Percentiles rank a stretch among this genome's conserved stretches.
phyloP scores from a whole-genome alignment of 2,329 filamentous ascomycete species.

The Epichloe coenophiala region DNA sequence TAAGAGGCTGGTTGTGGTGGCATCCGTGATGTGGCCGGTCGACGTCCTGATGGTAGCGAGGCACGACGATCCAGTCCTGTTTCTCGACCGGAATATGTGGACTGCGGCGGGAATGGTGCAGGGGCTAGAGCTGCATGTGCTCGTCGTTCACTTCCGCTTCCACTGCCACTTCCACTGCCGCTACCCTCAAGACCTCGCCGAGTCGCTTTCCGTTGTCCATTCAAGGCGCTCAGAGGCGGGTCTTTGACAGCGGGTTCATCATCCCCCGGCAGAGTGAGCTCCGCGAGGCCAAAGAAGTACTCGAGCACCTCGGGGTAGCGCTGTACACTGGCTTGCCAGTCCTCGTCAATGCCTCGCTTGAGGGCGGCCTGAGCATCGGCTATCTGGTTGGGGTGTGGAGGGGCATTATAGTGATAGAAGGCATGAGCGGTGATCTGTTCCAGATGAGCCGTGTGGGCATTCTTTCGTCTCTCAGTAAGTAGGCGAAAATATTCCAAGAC shows the following conservation, averaged over 20 bases:
- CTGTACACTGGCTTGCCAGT: conserved; percentile 64
- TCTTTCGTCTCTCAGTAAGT: conserved; percentile 47
- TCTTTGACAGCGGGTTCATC: conserved; percentile 45
- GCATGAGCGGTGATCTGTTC: conserved; percentile 42
- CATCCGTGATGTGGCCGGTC: conserved; percentile 2
- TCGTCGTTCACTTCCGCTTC: conserved; percentile 1
- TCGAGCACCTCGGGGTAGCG: conserved; percentile 71
- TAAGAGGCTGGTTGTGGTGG: conserved; percentile 1
- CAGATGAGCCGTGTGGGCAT: conserved; percentile 39
- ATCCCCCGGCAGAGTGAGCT: conserved; percentile 50
- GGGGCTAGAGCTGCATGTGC: background rate
- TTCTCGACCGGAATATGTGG: conserved; percentile 2
- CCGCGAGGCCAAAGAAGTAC: conserved; percentile 63
- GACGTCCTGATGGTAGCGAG: conserved; percentile 1
- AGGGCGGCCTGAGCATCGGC: conserved; percentile 49
- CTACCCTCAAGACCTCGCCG: conserved; percentile 20
- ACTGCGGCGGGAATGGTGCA: background rate
- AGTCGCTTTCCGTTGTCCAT: conserved; percentile 31
- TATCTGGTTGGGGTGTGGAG: conserved; percentile 49
- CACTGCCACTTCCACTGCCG: background rate
- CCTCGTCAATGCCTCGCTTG: conserved; percentile 63
- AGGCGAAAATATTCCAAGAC: conserved; percentile 52
- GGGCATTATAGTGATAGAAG: conserved; percentile 42
- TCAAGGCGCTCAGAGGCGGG: conserved; percentile 43
- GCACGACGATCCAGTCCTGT: background rate